phyloP scores from a whole-genome alignment of 352 stramenopile species.

The Pythium oligandrum region DNA sequence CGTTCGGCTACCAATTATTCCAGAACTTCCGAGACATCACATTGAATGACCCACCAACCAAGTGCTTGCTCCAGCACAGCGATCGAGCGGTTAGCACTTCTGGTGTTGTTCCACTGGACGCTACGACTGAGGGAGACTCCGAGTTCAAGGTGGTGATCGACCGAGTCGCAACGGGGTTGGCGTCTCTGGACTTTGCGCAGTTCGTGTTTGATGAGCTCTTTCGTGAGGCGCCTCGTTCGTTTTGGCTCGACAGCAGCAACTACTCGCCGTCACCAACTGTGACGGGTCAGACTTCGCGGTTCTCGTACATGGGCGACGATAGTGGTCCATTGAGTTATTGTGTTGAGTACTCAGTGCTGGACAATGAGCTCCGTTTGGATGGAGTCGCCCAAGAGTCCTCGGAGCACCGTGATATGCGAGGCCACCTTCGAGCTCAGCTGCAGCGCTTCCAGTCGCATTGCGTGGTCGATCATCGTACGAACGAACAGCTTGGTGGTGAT shows the following conservation, averaged over 20 bases:
- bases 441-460: slow-evolving; percentile 26
- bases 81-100: neutral
- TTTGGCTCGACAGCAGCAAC: slow-evolving; percentile 85
- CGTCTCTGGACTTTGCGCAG: slow-evolving; percentile 58
- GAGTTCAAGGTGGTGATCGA: slow-evolving; percentile 41
- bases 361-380: slow-evolving; percentile 39
- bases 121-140: neutral
- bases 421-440: slow-evolving; percentile 38
- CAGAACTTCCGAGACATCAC: slow-evolving; percentile 87
- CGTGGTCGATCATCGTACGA: slow-evolving; percentile 8
- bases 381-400: slow-evolving; percentile 4
- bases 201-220: slow-evolving; percentile 58
- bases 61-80: slow-evolving; percentile 49
- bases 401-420: slow-evolving; percentile 18
- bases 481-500: slow-evolving; percentile 1
- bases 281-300: slow-evolving; percentile 26
- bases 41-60: slow-evolving; percentile 23
- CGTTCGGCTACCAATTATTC: slow-evolving; percentile 81
- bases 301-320: slow-evolving; percentile 75
- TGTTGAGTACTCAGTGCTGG: slow-evolving; percentile 59
- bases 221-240: slow-evolving; percentile 36
- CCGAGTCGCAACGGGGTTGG: slow-evolving; percentile 24
- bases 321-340: slow-evolving; percentile 52
- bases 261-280: slow-evolving; percentile 6
- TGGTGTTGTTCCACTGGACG: neutral